Evolutionary conservation across 2,329 filamentous ascomycete species (phyloP).

Genomic region (Beauveria rudraprayagi): DNA sequence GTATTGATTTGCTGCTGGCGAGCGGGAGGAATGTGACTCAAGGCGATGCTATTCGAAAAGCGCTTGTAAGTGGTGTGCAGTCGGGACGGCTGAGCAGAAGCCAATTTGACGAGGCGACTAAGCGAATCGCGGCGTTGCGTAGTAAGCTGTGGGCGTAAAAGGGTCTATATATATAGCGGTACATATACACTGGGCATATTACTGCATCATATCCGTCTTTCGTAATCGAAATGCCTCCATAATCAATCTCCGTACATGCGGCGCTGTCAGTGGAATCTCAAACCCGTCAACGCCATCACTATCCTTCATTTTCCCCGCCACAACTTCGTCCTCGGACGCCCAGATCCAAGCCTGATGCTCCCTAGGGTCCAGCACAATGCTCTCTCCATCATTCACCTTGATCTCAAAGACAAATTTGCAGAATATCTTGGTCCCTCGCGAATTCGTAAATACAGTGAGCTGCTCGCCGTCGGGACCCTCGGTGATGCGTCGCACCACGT

Average conservation of each 20-base stretch:
- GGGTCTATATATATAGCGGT: not conserved
- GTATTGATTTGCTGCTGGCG: constrained; percentile 16
- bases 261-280: constrained; percentile 24
- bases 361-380: constrained; percentile 29
- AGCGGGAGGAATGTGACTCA: constrained; percentile 15
- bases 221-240: constrained; percentile 24
- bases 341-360: constrained; percentile 34
- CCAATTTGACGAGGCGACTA: constrained; percentile 15
- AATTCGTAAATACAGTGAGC: constrained; percentile 26
- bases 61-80: constrained; percentile 11
- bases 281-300: constrained; percentile 6
- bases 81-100: constrained; percentile 6
- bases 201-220: constrained; percentile 7
- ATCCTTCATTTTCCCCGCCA: constrained; percentile 19
- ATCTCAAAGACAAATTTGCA: constrained; percentile 30
- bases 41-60: constrained; percentile 13
- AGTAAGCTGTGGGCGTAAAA: constrained; percentile 7
- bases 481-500: constrained; percentile 22
- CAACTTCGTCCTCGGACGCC: constrained; percentile 31
- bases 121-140: constrained; percentile 14
- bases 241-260: constrained; percentile 20
- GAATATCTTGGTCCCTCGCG: constrained; percentile 23
- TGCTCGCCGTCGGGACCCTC: constrained; percentile 18
- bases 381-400: constrained; percentile 19
- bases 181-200: not conserved